phyloP scores from a whole-genome alignment of 106 monocot species.

The Iris macrosiphon region DNA sequence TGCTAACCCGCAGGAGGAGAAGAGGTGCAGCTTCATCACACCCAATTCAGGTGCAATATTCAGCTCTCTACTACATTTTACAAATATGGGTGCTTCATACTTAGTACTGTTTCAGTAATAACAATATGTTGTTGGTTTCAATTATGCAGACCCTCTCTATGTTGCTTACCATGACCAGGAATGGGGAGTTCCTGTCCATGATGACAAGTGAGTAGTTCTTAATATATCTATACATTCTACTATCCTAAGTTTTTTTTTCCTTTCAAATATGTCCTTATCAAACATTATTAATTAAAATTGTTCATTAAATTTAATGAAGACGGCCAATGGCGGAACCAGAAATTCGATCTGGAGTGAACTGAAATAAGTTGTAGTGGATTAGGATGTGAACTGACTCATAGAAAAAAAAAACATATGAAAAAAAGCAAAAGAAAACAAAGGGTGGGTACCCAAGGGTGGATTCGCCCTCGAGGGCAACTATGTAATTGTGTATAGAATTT shows the following conservation, averaged over 20 bases:
- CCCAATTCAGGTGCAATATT: constrained; percentile 53
- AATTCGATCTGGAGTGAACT: too few species aligned
- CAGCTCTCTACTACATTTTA: background rate
- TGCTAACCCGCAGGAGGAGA: constrained; percentile 29
- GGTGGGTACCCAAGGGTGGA: too few species aligned
- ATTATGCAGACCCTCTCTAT: constrained; percentile 24
- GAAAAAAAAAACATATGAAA: too few species aligned
- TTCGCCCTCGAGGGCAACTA: too few species aligned
- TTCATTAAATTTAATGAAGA: too few species aligned
- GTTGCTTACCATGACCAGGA: constrained; percentile 52
- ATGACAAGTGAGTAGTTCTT: constrained; percentile 42
- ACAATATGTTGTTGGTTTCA: background rate
- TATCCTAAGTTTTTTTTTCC: background rate
- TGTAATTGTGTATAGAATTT: too few species aligned
- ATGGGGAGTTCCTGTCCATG: constrained; percentile 58
- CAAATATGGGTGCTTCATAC: background rate
- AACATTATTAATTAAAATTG: too few species aligned
- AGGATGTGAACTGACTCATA: too few species aligned
- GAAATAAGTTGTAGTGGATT: too few species aligned
- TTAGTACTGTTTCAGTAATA: background rate
- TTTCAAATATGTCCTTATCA: too few species aligned
- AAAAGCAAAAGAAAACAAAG: too few species aligned
- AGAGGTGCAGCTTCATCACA: constrained; percentile 75
- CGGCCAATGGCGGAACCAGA: too few species aligned
- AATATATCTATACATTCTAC: background rate